phyloP scores from a whole-genome alignment of 306 rosid genomes.

The Rosa chinensis region DNA sequence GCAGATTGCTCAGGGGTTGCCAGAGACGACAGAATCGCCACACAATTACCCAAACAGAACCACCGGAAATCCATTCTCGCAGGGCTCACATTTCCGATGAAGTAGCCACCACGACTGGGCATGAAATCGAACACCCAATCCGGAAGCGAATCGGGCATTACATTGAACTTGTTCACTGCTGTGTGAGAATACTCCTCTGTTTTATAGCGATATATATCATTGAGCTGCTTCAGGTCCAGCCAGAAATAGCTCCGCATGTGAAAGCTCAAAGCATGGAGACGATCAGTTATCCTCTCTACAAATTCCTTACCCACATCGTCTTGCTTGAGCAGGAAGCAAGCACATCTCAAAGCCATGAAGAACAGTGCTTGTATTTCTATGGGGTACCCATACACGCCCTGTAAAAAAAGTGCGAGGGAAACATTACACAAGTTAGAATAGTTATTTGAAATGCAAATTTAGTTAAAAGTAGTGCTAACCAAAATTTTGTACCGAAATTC shows the following conservation, averaged over 20 bases:
- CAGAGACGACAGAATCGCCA: conserved; percentile 39
- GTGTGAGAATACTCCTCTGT: conserved; percentile 48
- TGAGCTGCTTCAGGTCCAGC: conserved; percentile 41
- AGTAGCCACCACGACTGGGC: conserved; percentile 44
- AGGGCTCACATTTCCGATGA: conserved; percentile 42
- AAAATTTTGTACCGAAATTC: too few species aligned
- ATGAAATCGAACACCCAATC: conserved; percentile 42
- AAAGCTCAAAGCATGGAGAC: conserved; percentile 36
- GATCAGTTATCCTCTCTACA: conserved; percentile 23
- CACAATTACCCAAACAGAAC: conserved; percentile 42
- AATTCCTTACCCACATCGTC: conserved; percentile 33
- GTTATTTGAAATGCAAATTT: neutral
- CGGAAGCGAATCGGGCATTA: conserved; percentile 42
- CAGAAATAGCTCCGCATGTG: conserved; percentile 40
- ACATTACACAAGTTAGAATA: neutral
- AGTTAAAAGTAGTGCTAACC: too few species aligned
- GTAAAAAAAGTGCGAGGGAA: neutral
- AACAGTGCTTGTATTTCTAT: conserved; percentile 41
- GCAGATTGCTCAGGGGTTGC: conserved; percentile 39
- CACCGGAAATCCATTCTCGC: conserved; percentile 46
- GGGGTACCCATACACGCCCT: conserved; percentile 41
- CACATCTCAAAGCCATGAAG: conserved; percentile 39
- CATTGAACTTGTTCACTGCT: conserved; percentile 45
- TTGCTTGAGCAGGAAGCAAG: conserved; percentile 31
- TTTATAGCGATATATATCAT: conserved; percentile 39